phyloP scores from a whole-genome alignment of 441 rosid species.

The Cnidoscolus chayamansa region DNA sequence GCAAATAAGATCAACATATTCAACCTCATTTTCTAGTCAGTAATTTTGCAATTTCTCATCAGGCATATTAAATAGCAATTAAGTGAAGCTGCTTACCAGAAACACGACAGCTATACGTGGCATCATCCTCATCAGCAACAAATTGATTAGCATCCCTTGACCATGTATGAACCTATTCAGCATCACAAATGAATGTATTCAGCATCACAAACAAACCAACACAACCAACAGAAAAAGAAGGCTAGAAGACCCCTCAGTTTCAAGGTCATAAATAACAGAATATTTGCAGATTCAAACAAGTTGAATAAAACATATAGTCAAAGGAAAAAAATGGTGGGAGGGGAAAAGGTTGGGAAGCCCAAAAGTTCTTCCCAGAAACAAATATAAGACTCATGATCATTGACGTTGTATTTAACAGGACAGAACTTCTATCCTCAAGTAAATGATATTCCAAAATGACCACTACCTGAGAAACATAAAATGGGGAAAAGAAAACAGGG shows the following conservation, averaged over 20 bases:
- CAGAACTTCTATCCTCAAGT: not conserved
- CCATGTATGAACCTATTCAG: constrained; percentile 69
- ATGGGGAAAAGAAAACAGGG: constrained; percentile 8
- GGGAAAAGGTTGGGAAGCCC: not conserved
- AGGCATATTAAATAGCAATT: not conserved
- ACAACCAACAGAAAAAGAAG: not conserved
- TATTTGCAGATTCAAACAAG: not conserved
- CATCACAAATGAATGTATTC: constrained; percentile 43
- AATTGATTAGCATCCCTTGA: constrained; percentile 85
- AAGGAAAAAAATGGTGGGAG: not conserved
- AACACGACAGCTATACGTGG: constrained; percentile 81
- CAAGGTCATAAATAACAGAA: not conserved
- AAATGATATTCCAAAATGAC: not conserved
- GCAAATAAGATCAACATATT: not conserved
- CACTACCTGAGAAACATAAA: not conserved
- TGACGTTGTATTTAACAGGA: not conserved
- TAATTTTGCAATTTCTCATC: not conserved
- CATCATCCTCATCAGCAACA: constrained; percentile 93
- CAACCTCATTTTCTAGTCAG: not conserved
- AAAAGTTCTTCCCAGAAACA: not conserved
- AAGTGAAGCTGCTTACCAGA: constrained; percentile 61
- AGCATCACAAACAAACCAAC: not conserved
- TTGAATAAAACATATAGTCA: not conserved
- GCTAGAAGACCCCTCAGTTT: not conserved
- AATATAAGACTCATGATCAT: not conserved